Conservation (phyloP, 768 basidiomycete species). For the Suillus subalutaceus region DNA sequence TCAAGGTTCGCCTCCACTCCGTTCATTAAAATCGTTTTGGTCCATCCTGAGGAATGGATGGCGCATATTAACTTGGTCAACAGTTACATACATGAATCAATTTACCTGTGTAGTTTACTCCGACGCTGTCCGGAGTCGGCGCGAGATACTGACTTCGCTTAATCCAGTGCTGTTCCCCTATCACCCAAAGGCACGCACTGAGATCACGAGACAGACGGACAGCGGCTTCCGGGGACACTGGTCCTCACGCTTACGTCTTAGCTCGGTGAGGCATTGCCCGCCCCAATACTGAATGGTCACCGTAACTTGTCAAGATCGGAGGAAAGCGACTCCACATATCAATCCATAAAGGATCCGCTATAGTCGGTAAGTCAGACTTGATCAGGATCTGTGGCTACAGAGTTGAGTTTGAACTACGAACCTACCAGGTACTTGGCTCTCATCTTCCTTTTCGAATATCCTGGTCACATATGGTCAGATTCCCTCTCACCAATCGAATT, state of each 20-base stretch:
- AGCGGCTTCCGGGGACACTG: background rate
- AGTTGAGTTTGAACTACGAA: constrained; percentile 39
- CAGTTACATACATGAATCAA: constrained; percentile 1
- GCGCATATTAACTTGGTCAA: background rate
- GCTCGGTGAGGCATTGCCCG: constrained; percentile 12
- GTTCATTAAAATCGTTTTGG: background rate
- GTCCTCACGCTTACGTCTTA: constrained; percentile 26
- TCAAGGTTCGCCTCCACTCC: background rate
- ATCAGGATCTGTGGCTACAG: constrained; percentile 18
- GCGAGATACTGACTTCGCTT: constrained; percentile 4
- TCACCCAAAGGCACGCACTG: background rate
- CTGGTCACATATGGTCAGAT: constrained; percentile 26
- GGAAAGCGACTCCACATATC: constrained; percentile 24
- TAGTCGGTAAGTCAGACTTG: constrained; percentile 29
- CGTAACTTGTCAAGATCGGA: constrained; percentile 25
- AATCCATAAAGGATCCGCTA: constrained; percentile 26
- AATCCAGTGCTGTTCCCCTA: constrained; percentile 1
- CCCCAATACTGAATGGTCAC: constrained; percentile 12
- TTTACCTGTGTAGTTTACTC: background rate
- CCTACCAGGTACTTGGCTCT: constrained; percentile 27
- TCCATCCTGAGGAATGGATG: background rate
- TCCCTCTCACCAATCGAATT: constrained; percentile 34
- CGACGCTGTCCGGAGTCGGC: background rate
- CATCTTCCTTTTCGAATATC: constrained; percentile 35
- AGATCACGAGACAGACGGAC: constrained; percentile 7